A percentile compares a stretch with the other conserved stretches of the same genome.
These are phyloP conservation scores for Chrysanthemum lavandulifolium DNA, from an alignment of 129 eudicot genomes.

Conservation along the genomic window DNA sequence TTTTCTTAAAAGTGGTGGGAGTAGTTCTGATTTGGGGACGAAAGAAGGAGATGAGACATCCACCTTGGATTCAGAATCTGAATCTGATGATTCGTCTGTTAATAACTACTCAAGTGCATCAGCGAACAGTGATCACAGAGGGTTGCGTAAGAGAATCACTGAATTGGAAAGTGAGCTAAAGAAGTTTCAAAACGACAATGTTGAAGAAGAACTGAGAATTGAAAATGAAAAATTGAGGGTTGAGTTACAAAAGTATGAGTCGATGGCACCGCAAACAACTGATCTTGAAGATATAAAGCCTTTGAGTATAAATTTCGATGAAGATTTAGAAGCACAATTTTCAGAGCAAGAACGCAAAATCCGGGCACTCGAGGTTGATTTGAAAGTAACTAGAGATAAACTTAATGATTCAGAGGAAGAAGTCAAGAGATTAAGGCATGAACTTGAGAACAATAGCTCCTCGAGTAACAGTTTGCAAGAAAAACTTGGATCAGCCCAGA, in stretches of 20 bases:
- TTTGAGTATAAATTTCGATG: conserved; percentile 4
- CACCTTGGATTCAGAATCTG: conserved; percentile 73
- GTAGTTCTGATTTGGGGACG: conserved; percentile 53
- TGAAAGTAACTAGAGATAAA: conserved; percentile 40
- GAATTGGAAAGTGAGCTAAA: conserved; percentile 62
- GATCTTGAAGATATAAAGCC: conserved; percentile 19
- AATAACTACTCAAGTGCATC: conserved; percentile 54
- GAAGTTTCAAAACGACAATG: conserved; percentile 36
- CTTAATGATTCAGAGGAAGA: conserved; percentile 53
- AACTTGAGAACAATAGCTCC: conserved; percentile 43
- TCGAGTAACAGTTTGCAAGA: conserved; percentile 45
- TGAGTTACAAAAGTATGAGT: conserved; percentile 51
- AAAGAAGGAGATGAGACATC: conserved; percentile 81
- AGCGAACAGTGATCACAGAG: conserved; percentile 45
- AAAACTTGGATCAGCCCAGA: conserved; percentile 52
- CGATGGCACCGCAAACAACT: conserved; percentile 21
- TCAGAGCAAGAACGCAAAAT: conserved; percentile 34
- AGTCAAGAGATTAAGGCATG: conserved; percentile 44
- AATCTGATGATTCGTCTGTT: conserved; percentile 77
- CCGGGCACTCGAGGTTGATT: conserved; percentile 43
- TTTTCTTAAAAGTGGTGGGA: conserved; percentile 56
- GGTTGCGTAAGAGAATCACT: conserved; percentile 43
- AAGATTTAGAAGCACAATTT: conserved; percentile 23
- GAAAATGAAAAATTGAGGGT: conserved; percentile 54
- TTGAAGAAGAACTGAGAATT: conserved; percentile 47